Evolutionary conservation across 139 green algal genomes (phyloP).

Genomic region (Auxenochlorella protothecoides): DNA sequence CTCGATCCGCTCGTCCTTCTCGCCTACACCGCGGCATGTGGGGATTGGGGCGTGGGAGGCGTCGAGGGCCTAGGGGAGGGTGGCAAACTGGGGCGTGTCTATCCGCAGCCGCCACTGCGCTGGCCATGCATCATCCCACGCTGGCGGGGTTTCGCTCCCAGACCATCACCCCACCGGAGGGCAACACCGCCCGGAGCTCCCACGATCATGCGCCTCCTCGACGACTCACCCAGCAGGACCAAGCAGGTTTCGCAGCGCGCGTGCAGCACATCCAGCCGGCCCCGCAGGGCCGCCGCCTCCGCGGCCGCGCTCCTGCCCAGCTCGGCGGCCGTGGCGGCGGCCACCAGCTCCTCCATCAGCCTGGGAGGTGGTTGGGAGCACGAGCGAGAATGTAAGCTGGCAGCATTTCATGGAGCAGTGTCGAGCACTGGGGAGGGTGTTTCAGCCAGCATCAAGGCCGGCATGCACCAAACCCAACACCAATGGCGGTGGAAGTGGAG

Average conservation of each 20-base stretch:
- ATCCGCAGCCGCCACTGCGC: too few species aligned
- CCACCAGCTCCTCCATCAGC: slow-evolving; percentile 76
- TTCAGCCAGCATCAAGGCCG: too few species aligned
- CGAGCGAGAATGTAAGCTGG: too few species aligned
- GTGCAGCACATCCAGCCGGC: slow-evolving; percentile 22
- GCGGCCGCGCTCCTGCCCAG: slow-evolving; percentile 15
- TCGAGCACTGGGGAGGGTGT: too few species aligned
- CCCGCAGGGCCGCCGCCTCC: slow-evolving; percentile 11
- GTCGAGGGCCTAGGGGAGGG: too few species aligned
- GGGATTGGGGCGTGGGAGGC: not conserved
- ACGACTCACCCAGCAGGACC: slow-evolving; percentile 74
- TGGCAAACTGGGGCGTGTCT: too few species aligned
- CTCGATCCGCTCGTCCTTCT: slow-evolving; percentile 77
- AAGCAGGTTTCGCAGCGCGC: slow-evolving; percentile 51
- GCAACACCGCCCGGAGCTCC: not conserved
- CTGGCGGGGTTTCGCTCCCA: too few species aligned
- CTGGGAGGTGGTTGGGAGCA: slow-evolving; percentile 8
- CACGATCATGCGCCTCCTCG: not conserved
- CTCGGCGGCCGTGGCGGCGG: slow-evolving; percentile 31
- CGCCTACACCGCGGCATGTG: slow-evolving; percentile 1
- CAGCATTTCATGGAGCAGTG: too few species aligned
- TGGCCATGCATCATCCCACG: too few species aligned
- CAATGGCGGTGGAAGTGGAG: too few species aligned
- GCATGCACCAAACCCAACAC: too few species aligned
- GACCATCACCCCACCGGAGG: too few species aligned